Base-by-base conservation (phyloP, 2,329 filamentous ascomycete genomes). In the Calonectria ilicicola region DNA sequence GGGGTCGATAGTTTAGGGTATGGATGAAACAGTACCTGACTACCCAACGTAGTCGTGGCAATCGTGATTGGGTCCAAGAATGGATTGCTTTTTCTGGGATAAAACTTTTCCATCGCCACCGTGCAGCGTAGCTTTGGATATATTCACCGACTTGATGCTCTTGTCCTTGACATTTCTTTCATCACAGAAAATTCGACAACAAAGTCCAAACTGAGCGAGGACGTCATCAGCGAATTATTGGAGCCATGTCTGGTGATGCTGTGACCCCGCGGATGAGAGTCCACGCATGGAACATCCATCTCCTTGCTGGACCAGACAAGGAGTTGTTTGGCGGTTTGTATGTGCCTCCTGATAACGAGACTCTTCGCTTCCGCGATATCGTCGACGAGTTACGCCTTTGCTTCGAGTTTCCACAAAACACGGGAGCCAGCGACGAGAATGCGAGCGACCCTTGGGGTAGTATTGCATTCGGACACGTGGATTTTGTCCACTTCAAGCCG, bases 211-310 rank as follows among this genome's bases (percentile, higher is more conserved):
- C 17, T 17, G 26, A 32, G 27, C 17, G 7, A 15, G 32, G 15
- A 19, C 8, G 3, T 29, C 27, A 53, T 29, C 23, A 12, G 3
- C 49, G 12, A 32, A 19, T 10, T 14, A 9, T 8, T 19, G 17
- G 8, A 40, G 53, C 32, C 32, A 60, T 60, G 53, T 38, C 53
- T 8, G 21, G 21, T 32, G 53, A 60, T 40, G 23, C 38, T 5
- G 49, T 73, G 19, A 74, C 70, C 14, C 35, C 70, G 7, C 65
- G 38, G 4, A 72, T 74, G 65, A 58, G 72, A 19, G 69, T 51
- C n/a, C 40, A 44, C 29, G 72, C 62, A 5, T 75, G 72, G 74
- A 74, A 74, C 44, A 21, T 71, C 7, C 67, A 73, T 44, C 47
- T 73, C 23, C 63, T 58, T 2, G 56, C 35, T 5, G 68, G 69